Base-by-base conservation (phyloP, 2,329 filamentous ascomycete species). In the Lecanosticta acicola region DNA sequence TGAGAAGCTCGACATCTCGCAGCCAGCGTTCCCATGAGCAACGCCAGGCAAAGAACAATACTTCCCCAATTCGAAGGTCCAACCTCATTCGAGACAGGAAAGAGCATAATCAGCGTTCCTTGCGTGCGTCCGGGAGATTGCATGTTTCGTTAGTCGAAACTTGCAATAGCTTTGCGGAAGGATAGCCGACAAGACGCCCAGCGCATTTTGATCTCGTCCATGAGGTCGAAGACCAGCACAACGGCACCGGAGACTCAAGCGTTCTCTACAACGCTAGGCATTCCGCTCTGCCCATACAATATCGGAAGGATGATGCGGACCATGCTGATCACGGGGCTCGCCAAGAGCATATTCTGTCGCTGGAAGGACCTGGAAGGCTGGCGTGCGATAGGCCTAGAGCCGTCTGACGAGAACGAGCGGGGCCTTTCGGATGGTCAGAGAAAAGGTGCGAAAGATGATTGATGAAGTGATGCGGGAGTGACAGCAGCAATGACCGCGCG, bases 201-300 rank as follows among this genome's bases (percentile, higher is more conserved):
- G 39, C 21, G 46, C 46, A 49, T 34, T 49, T 41, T 24, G 46
- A 49, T 41, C 37, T 45, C 3, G 36, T 45, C 4, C 46, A 49
- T 18, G 46, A 49, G 38, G 46, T 49, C 36, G 46, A 49, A 18
- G 16, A 24, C 19, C 21, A 35, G n/a, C 46, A 49, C 16, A 44
- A 44, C 24, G 46, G 46, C 20, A 11, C 16, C 2, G 41, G 41
- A 33, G 41, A 49, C 21, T 49, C 42, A 9, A 38, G 32, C 14
- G 46, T 49, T n/a, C 41, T 49, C n/a, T 49, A 45, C 32, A 49
- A 49, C 19, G 41, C 46, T 4, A 41, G n/a, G 41, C 11, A 38
- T 45, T 9, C 46, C 46, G 17, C 38, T 49, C 5, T 44, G 29
- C 26, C 37, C 46, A 10, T 49, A 49, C 16, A 49, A 49, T 11